These are phyloP conservation scores for Aspergillus sp. DNA, from an alignment of 2,329 filamentous ascomycete genomes.

Conservation along the genomic window DNA sequence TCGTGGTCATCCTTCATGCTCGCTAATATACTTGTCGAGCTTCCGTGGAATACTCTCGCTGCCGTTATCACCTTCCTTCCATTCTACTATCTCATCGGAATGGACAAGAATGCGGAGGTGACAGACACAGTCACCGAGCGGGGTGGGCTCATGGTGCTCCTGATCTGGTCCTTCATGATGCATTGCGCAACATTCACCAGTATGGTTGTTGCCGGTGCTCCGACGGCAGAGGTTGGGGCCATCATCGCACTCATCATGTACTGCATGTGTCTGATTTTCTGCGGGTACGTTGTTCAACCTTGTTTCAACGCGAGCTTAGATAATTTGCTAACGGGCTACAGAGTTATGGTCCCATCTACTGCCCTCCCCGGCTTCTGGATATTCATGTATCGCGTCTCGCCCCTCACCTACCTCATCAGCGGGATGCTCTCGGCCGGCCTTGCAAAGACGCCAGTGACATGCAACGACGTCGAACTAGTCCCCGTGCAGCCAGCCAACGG, in stretches of 20 bases:
- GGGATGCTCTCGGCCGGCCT: conserved; percentile 14
- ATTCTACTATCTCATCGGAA: conserved; percentile 66
- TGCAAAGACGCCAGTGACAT: conserved; percentile 4
- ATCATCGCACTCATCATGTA: neutral
- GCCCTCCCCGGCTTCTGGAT: conserved; percentile 13
- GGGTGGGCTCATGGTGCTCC: conserved; percentile 66
- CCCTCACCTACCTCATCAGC: conserved; percentile 12
- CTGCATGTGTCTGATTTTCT: conserved; percentile 5
- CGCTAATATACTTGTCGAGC: conserved; percentile 57
- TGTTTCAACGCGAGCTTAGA: neutral
- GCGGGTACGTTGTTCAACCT: neutral
- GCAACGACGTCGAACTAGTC: neutral
- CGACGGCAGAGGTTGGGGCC: neutral
- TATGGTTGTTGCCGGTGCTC: neutral
- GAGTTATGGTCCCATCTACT: neutral
- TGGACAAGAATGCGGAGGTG: conserved; percentile 40
- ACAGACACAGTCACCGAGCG: conserved; percentile 49
- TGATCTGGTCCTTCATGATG: conserved; percentile 60
- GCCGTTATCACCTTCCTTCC: conserved; percentile 61
- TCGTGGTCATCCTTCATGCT: conserved; percentile 73
- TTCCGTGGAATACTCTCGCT: conserved; percentile 43
- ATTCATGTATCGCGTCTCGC: conserved; percentile 18
- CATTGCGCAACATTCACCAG: conserved; percentile 25
- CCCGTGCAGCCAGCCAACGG: neutral
- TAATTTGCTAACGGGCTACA: neutral